Conservation (phyloP, 73 alveolate species). For the Paramecium tetraurelia region DNA sequence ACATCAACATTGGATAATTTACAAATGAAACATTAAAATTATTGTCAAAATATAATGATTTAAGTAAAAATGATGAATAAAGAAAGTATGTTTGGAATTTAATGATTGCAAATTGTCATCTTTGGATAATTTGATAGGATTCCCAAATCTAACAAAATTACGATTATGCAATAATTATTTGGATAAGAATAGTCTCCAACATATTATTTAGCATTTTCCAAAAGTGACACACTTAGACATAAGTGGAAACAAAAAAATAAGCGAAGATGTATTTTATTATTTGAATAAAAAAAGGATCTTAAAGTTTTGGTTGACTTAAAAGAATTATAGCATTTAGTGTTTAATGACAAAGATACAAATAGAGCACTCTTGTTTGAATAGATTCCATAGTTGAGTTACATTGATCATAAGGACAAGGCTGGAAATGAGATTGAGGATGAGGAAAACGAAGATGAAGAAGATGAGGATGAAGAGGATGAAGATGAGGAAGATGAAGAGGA, state of each 20-base stretch:
- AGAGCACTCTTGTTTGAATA: not conserved
- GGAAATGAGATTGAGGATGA: not conserved
- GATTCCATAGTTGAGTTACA: not conserved
- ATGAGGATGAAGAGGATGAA: not conserved
- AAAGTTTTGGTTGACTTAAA: not conserved
- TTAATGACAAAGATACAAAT: not conserved
- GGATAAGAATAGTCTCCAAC: not conserved
- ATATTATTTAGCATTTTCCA: not conserved
- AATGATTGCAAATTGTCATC: not conserved
- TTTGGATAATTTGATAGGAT: not conserved
- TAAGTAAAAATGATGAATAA: not conserved
- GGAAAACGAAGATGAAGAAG: constrained; percentile 18
- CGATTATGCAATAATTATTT: not conserved
- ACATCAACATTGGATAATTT: not conserved
- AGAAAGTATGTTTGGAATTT: not conserved
- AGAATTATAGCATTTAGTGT: not conserved
- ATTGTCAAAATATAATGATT: not conserved
- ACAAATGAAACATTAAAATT: not conserved
- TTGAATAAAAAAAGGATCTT: not conserved
- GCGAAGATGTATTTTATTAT: not conserved
- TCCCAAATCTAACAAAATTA: not conserved
- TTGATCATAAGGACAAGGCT: not conserved
- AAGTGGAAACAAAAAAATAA: not conserved
- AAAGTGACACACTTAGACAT: not conserved
- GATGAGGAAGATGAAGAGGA: not conserved